A percentile compares a stretch with the other conserved stretches of the same genome.
Evolutionary conservation across 2,329 filamentous ascomycete species (phyloP).

Genomic region (Apiospora marii): DNA sequence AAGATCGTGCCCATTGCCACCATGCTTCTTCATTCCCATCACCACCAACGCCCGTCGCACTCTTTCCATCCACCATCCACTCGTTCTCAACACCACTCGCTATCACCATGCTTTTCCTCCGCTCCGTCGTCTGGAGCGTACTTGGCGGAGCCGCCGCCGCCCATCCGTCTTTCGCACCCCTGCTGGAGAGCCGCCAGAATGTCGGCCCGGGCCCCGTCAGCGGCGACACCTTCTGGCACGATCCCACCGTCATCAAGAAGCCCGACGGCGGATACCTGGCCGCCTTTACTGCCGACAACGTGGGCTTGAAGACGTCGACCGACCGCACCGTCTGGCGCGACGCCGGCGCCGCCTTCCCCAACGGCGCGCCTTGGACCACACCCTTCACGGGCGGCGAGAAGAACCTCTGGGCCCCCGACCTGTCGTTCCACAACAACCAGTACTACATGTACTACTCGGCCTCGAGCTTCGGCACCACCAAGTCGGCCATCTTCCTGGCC

Average conservation of each 20-base stretch:
- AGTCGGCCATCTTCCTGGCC: slow-evolving; percentile 22
- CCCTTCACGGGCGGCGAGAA: slow-evolving; percentile 1
- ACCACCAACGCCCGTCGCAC: too few relatives aligned
- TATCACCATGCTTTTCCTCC: not conserved
- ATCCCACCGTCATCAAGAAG: slow-evolving; percentile 19
- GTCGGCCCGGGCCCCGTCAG: not conserved
- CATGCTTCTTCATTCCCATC: not conserved
- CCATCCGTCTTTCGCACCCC: not conserved
- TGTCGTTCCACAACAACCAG: slow-evolving; percentile 22
- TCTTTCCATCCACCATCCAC: too few relatives aligned
- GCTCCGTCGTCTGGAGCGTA: not conserved
- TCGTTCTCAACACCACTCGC: not conserved
- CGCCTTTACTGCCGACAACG: slow-evolving; percentile 21
- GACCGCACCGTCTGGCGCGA: slow-evolving; percentile 21
- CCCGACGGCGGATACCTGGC: slow-evolving; percentile 17
- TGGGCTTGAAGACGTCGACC: slow-evolving; percentile 13
- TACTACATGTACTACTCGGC: slow-evolving; percentile 24
- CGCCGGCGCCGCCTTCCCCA: slow-evolving; percentile 21
- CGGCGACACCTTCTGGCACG: slow-evolving; percentile 24
- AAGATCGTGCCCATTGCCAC: not conserved
- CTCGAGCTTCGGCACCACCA: slow-evolving; percentile 23
- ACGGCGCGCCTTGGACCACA: slow-evolving; percentile 18
- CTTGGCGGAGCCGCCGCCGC: slow-evolving; percentile 7
- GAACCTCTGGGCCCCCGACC: slow-evolving; percentile 21
- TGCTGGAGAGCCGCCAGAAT: not conserved